Conservation (phyloP, 2,329 filamentous ascomycete genomes). For the Juglanconis sp. region DNA sequence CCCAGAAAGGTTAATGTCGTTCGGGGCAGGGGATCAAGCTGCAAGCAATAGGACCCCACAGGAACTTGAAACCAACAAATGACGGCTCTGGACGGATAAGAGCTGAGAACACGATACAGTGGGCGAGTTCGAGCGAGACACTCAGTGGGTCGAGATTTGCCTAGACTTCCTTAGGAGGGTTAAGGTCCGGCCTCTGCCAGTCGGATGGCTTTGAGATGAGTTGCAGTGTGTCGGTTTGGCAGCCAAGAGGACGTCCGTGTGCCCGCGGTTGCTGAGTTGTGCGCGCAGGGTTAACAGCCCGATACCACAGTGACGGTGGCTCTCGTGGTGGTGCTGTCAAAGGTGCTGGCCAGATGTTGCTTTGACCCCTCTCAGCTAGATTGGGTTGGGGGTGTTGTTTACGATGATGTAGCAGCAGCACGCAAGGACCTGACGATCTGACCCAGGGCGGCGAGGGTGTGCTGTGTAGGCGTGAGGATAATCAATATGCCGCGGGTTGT, state of each 20-base stretch:
- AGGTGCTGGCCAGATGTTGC: no score
- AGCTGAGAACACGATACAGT: background rate
- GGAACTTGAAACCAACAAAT: background rate
- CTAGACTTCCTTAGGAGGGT: background rate
- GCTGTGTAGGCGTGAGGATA: no score
- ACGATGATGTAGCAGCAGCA: no score
- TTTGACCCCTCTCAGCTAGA: background rate
- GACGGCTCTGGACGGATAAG: background rate
- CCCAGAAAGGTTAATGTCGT: slow-evolving; percentile 7
- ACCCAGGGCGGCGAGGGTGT: no score
- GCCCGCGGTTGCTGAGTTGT: background rate
- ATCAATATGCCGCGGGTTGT: no score
- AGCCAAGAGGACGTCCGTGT: background rate
- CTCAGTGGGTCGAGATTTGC: background rate
- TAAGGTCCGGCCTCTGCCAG: no score
- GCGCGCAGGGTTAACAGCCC: background rate
- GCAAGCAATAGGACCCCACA: background rate
- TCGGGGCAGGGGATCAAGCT: background rate
- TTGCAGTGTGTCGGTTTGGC: background rate
- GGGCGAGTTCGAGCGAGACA: no score
- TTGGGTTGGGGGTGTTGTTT: no score
- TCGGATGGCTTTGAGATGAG: background rate
- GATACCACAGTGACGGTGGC: background rate
- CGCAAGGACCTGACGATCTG: no score
- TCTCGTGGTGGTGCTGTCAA: no score